Evolutionary conservation across 2,329 filamentous ascomycete genomes (phyloP).

Genomic region (Rhinocladiella similis): DNA sequence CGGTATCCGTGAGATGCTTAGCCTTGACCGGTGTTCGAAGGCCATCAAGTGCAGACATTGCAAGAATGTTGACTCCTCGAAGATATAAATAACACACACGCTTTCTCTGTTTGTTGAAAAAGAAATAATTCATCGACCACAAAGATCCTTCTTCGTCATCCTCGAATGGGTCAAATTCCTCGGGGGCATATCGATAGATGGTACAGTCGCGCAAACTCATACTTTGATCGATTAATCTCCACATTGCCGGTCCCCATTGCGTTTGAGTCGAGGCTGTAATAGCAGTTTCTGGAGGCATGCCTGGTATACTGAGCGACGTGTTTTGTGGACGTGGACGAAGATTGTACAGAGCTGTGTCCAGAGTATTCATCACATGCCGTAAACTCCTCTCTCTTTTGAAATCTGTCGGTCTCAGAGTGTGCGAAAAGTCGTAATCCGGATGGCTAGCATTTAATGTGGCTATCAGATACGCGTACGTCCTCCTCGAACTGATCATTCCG

Average conservation of each 20-base stretch:
- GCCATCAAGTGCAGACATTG: conserved; percentile 64
- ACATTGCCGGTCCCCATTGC: conserved; percentile 84
- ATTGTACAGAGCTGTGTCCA: conserved; percentile 86
- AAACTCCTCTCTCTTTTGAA: conserved; percentile 83
- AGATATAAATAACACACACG: conserved; percentile 93
- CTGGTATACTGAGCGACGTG: conserved; percentile 30
- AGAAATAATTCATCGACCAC: conserved; percentile 96
- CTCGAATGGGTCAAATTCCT: conserved; percentile 79
- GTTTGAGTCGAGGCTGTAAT: conserved; percentile 49
- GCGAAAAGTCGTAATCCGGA: conserved; percentile 95
- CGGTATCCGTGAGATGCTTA: conserved; percentile 48
- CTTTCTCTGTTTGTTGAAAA: conserved; percentile 91
- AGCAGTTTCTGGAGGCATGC: conserved; percentile 37
- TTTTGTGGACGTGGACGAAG: conserved; percentile 65
- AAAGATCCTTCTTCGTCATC: conserved; percentile 92
- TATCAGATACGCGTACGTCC: conserved; percentile 94
- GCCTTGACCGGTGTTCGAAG: conserved; percentile 44
- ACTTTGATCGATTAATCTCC: conserved; percentile 88
- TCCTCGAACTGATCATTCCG: conserved; percentile 81
- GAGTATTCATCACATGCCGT: conserved; percentile 77
- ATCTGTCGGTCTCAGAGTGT: conserved; percentile 83
- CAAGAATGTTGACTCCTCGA: conserved; percentile 71
- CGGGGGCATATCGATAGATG: conserved; percentile 84
- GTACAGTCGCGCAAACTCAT: conserved; percentile 89
- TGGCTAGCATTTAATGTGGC: conserved; percentile 95